Percentiles rank a stretch among this genome's conserved stretches.
phyloP scores from a whole-genome alignment of 768 basidiomycete species.

The Mycena olivaceomarginata region DNA sequence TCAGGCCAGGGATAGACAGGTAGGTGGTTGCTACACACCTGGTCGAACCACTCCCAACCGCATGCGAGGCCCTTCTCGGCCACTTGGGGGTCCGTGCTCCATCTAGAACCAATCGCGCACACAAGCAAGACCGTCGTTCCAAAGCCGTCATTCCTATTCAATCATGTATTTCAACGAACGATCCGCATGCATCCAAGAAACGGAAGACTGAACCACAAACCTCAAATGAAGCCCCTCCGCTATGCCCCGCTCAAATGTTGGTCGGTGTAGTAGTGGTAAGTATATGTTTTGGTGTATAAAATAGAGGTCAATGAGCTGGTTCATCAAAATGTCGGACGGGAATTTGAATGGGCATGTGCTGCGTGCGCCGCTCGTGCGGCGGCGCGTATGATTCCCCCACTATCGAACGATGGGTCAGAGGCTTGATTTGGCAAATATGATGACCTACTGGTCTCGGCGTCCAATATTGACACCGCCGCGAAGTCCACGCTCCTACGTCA shows the following conservation, averaged over 20 bases:
- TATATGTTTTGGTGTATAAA: slow-evolving; percentile 74
- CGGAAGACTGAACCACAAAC: slow-evolving; percentile 39
- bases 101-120: slow-evolving; percentile 81
- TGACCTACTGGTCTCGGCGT: not conserved
- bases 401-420: not conserved
- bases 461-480: slow-evolving; percentile 15
- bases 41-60: slow-evolving; percentile 82
- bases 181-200: no score
- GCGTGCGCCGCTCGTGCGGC: no score
- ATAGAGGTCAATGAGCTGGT: slow-evolving; percentile 75
- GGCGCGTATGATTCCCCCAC: slow-evolving; percentile 9
- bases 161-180: not conserved
- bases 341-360: slow-evolving; percentile 57
- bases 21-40: slow-evolving; percentile 58
- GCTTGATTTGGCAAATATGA: not conserved
- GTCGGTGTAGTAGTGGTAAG: slow-evolving; percentile 83
- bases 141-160: slow-evolving; percentile 65
- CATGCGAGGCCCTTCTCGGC: slow-evolving; percentile 57
- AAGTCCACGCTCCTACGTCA: slow-evolving; percentile 33
- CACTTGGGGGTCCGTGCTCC: slow-evolving; percentile 75
- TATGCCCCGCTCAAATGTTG: slow-evolving; percentile 75
- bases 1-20: not conserved
- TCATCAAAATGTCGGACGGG: slow-evolving; percentile 69
- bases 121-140: slow-evolving; percentile 78
- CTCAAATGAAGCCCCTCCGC: slow-evolving; percentile 68